Conservation (phyloP, 805 yeast species). For the Diddensiella caesifluorescens region DNA sequence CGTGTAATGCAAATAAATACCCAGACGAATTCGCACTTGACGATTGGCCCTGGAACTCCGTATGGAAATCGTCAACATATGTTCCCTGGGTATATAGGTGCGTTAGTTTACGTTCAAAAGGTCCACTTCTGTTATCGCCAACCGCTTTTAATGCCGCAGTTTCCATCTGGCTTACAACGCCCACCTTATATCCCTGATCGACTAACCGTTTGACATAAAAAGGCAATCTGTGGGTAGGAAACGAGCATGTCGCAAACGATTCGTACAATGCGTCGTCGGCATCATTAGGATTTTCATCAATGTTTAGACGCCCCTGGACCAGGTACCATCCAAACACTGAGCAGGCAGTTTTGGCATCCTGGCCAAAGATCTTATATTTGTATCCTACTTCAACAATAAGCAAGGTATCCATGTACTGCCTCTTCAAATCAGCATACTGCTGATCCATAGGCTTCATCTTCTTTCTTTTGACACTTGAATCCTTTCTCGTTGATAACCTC, state of each 20-base stretch:
- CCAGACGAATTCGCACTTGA: slow-evolving; percentile 15
- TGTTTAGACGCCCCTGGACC: slow-evolving; percentile 58
- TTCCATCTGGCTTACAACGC: slow-evolving; percentile 80
- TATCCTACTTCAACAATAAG: slow-evolving; percentile 87
- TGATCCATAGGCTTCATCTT: slow-evolving; percentile 72
- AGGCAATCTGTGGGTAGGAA: slow-evolving; percentile 73
- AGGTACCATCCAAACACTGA: slow-evolving; percentile 53
- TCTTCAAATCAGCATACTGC: slow-evolving; percentile 67
- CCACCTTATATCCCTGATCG: slow-evolving; percentile 71
- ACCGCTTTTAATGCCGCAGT: slow-evolving; percentile 65
- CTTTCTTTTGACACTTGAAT: neutral
- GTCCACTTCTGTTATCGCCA: slow-evolving; percentile 45
- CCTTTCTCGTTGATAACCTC: neutral
- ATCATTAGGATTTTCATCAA: slow-evolving; percentile 41
- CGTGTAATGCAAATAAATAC: slow-evolving; percentile 24
- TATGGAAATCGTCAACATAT: slow-evolving; percentile 56
- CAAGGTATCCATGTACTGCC: slow-evolving; percentile 56
- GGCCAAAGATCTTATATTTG: slow-evolving; percentile 80
- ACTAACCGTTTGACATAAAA: slow-evolving; percentile 71
- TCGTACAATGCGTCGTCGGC: slow-evolving; percentile 46
- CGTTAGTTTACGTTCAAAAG: slow-evolving; percentile 65
- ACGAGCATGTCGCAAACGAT: slow-evolving; percentile 75
- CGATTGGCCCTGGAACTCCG: slow-evolving; percentile 5
- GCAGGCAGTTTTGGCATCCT: slow-evolving; percentile 73
- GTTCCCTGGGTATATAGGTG: slow-evolving; percentile 80